phyloP scores from a whole-genome alignment of 768 basidiomycete species.

The Mycena olivaceomarginata region DNA sequence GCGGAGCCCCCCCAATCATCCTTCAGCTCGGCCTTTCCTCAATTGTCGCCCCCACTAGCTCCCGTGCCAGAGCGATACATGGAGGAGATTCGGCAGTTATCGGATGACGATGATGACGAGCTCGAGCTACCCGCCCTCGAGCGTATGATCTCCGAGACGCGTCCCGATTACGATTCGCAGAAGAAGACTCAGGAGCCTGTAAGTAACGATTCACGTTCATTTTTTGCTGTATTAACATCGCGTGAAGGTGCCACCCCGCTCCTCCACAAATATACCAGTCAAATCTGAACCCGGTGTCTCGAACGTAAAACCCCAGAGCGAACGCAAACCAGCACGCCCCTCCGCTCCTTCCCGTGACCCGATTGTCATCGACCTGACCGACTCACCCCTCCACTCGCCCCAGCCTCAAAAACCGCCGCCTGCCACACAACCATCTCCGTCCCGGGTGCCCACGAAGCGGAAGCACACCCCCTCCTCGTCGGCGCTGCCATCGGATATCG shows the following conservation, averaged over 20 bases:
- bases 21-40: no score
- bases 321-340: no score
- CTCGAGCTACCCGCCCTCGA: slow-evolving; percentile 16
- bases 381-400: slow-evolving; percentile 11
- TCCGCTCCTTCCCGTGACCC: neutral
- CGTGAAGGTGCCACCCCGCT: neutral
- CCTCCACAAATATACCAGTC: neutral
- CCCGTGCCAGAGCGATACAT: no score
- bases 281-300: neutral
- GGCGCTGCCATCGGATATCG: neutral
- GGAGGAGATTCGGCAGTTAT: no score
- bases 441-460: slow-evolving; percentile 14
- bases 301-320: neutral
- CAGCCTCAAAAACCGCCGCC: neutral
- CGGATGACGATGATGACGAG: slow-evolving; percentile 14
- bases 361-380: slow-evolving; percentile 15
- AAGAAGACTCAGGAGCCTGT: slow-evolving; percentile 15
- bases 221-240: neutral
- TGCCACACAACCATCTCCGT: neutral
- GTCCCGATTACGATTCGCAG: slow-evolving; percentile 1
- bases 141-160: slow-evolving; percentile 26
- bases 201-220: neutral
- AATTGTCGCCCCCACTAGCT: no score
- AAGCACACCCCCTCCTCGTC: slow-evolving; percentile 17
- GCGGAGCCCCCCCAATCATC: no score